These are phyloP conservation scores for Aspergillus campestris DNA, from an alignment of 495 filamentous ascomycete genomes.

Conservation along the genomic window DNA sequence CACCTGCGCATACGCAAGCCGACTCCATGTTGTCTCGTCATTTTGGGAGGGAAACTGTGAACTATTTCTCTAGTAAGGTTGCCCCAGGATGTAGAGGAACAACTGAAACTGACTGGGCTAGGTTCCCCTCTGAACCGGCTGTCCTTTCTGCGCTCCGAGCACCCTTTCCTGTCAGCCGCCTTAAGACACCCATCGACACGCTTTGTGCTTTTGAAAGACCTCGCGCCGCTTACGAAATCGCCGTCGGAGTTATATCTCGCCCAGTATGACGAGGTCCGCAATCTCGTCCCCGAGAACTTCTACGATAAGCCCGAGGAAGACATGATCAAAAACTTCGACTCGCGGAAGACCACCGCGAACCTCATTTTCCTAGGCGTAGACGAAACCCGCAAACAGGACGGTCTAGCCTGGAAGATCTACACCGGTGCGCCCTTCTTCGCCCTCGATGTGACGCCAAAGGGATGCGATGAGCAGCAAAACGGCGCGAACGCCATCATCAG, in stretches of 20 bases:
- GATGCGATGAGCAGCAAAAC: conserved; percentile 40
- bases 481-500: conserved; percentile 41
- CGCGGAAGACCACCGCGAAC: conserved; percentile 52
- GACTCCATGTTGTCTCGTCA: conserved; percentile 79
- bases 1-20: conserved; percentile 53
- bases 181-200: conserved; percentile 59
- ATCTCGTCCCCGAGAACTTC: conserved; percentile 61
- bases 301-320: conserved; percentile 69
- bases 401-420: conserved; percentile 53
- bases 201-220: conserved; percentile 72
- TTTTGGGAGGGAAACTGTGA: conserved; percentile 84
- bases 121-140: conserved; percentile 69
- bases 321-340: conserved; percentile 64
- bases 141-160: conserved; percentile 76
- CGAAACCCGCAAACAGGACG: conserved; percentile 47
- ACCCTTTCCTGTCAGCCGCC: conserved; percentile 68
- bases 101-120: conserved; percentile 18
- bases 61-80: conserved; percentile 79
- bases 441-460: conserved; percentile 74
- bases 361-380: conserved; percentile 85
- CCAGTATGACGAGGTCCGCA: conserved; percentile 51
- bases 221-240: conserved; percentile 62
- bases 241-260: conserved; percentile 52
- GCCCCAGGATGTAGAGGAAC: background rate
- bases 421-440: conserved; percentile 77